These are phyloP conservation scores for Gentiana straminea DNA, from an alignment of 257 asterid species.

Conservation along the genomic window DNA sequence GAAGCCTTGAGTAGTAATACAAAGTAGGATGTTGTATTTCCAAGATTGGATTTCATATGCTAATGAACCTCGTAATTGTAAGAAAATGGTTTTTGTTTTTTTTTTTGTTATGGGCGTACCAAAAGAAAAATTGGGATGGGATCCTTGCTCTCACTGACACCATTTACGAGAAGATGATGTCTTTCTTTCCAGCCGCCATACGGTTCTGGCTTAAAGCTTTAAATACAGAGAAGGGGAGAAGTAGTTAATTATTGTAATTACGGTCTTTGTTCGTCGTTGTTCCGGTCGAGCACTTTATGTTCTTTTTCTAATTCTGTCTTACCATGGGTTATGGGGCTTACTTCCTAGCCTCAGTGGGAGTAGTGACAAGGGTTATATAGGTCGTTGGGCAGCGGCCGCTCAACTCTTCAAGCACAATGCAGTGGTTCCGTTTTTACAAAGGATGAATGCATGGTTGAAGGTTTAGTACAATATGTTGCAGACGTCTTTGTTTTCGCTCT, in stretches of 20 bases:
- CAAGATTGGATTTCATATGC: too few species aligned
- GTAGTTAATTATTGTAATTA: too few species aligned
- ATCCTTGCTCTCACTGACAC: background rate
- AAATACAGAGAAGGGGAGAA: background rate
- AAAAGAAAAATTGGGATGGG: too few species aligned
- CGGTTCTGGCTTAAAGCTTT: background rate
- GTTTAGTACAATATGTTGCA: constrained; percentile 1
- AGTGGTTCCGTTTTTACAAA: constrained; percentile 1
- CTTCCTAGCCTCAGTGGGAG: background rate
- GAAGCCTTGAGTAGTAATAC: too few species aligned
- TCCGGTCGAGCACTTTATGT: background rate
- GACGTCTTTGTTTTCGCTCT: background rate
- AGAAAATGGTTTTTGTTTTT: too few species aligned
- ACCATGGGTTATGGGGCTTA: background rate
- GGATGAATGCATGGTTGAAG: constrained; percentile 3
- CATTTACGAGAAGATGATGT: constrained; percentile 2
- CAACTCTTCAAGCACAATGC: constrained; percentile 2
- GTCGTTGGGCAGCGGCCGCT: background rate
- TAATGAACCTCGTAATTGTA: too few species aligned
- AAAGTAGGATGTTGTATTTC: too few species aligned
- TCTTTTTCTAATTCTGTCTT: background rate
- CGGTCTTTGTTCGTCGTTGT: too few species aligned
- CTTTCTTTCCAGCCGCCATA: background rate
- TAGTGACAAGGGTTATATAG: background rate
- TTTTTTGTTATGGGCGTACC: too few species aligned